phyloP scores from a whole-genome alignment of 495 filamentous ascomycete species.

The Penicillium verhagenii region DNA sequence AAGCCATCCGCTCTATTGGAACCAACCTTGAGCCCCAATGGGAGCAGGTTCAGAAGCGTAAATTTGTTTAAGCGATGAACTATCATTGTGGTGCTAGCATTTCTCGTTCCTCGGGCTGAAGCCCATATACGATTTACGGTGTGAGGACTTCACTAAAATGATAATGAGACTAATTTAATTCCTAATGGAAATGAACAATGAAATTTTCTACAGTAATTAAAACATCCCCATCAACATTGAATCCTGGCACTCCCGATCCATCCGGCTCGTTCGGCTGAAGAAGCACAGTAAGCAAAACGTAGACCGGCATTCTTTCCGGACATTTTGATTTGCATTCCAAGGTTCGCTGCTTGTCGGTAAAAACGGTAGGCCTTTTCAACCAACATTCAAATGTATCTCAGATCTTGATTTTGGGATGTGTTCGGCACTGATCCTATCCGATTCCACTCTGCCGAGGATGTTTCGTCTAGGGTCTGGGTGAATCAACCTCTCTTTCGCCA shows the following conservation, averaged over 20 bases:
- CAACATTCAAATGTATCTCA: neutral
- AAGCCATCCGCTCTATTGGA: constrained; percentile 33
- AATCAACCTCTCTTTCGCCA: neutral
- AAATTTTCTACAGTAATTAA: no score
- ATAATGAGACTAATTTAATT: no score
- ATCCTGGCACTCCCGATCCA: no score
- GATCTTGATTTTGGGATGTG: neutral
- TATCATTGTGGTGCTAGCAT: neutral
- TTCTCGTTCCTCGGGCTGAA: neutral
- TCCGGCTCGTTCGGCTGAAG: no score
- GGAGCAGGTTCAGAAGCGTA: constrained; percentile 4
- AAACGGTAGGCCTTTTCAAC: neutral
- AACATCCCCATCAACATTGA: no score
- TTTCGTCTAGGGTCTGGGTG: neutral
- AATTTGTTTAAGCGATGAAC: neutral
- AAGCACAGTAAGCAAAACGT: no score
- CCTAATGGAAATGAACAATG: no score
- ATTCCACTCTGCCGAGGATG: neutral
- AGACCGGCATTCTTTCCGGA: no score
- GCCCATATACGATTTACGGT: neutral
- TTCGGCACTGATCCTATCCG: neutral
- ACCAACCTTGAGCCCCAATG: constrained; percentile 28
- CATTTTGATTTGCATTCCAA: no score
- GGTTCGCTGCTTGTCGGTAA: neutral
- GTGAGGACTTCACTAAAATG: neutral